phyloP scores from a whole-genome alignment of 1,139 yeast species.

The Debaryomyces fabryi region DNA sequence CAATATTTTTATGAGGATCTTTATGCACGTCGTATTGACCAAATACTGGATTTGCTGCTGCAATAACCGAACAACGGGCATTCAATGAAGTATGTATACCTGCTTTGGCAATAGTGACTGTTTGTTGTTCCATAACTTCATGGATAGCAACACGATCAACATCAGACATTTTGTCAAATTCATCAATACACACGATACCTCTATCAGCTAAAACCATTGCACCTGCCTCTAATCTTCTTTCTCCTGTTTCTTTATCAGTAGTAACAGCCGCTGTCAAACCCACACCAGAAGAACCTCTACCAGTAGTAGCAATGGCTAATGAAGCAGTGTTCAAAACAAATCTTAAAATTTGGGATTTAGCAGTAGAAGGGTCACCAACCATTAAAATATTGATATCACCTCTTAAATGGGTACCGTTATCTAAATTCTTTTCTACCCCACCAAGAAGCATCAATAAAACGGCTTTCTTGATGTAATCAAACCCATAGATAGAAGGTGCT shows the following conservation, averaged over 20 bases:
- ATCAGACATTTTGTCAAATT: constrained; percentile 97
- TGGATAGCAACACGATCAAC: constrained; percentile 97
- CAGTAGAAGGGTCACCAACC: constrained; percentile 99
- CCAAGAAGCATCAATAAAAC: constrained; percentile 89
- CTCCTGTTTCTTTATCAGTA: constrained; percentile 95
- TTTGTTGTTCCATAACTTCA: constrained; percentile 99
- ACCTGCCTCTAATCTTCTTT: constrained; percentile 95
- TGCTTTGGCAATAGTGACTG: constrained; percentile 97
- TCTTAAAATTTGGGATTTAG: constrained; percentile 92
- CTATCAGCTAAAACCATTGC: constrained; percentile 99
- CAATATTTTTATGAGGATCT: constrained; percentile 96
- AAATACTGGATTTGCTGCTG: constrained; percentile 97
- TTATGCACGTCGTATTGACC: constrained; percentile 97
- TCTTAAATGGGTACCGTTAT: constrained; percentile 94
- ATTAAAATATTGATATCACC: constrained; percentile 94
- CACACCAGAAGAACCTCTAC: constrained; percentile 98
- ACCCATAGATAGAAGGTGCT: constrained; percentile 96
- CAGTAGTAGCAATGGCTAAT: constrained; percentile 96
- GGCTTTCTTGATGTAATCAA: constrained; percentile 88
- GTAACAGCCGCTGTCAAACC: constrained; percentile 99
- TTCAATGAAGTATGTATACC: constrained; percentile 96
- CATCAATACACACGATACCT: constrained; percentile 97
- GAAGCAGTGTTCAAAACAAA: constrained; percentile 94
- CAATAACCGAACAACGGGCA: constrained; percentile 96
- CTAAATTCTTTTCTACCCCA: constrained; percentile 92